Base-by-base conservation (phyloP, 768 basidiomycete genomes). In the Kwoniella dendrophila region DNA sequence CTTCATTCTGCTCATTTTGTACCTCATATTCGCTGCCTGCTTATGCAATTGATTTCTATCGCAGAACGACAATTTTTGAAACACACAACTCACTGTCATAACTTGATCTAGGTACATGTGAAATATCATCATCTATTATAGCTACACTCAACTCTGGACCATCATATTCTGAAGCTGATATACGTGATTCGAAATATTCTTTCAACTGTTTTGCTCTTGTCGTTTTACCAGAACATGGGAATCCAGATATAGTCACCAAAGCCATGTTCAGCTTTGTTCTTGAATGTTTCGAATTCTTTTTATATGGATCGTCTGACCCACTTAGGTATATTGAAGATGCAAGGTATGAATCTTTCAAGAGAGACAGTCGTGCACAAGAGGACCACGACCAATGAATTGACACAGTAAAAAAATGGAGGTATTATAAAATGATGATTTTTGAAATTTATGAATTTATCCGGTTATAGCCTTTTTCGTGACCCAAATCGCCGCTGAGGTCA, bases 161-260 rank as follows among this genome's bases (percentile, higher is more conserved):
- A n/a, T 76, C 69, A 74, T 88, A 88, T 0, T 65, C 68, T 1
- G 82, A 75, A 43, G 85, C 81, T 12, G 77, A 69, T 8, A 92
- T 77, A 24, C 84, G 83, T 1, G 55, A 43, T 50, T 87, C 82
- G 50, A 97, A 82, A 69, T 84, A 82, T 4, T 73, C 70, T 55
- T 82, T 81, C 48, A 99, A 82, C 74, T 92, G 85, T 0, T 75
- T 62, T 1, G 88, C 88, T 34, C 92, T 81, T n/a, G 76, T 82
- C 1, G 90, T 84, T 80, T 99, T 99, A 58, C 95, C 94, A 41
- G 89, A 87, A 67, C 83, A 87, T 0, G 95, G 95, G 80, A 84
- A 94, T 16, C 95, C 95, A 29, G 89, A 84, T 40, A 98, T 82
- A 1, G 92, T 95, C 68, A 99, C 82, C 41, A 96, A 83, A n/a